Evolutionary conservation across 2,329 filamentous ascomycete species (phyloP).

Genomic region (Zalaria obscura): DNA sequence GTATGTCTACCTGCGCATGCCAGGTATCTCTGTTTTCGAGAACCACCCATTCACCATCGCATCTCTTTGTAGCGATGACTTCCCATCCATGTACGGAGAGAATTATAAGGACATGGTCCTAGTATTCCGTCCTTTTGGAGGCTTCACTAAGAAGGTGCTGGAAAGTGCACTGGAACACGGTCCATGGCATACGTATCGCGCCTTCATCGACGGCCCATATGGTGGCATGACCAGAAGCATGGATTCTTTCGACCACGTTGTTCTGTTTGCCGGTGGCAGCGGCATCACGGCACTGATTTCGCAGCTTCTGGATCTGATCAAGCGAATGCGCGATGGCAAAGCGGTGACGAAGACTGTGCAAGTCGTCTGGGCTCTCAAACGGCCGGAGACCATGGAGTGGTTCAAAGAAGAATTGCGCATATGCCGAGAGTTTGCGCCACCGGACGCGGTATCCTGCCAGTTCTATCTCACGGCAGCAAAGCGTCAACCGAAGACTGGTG

Average conservation of each 20-base stretch:
- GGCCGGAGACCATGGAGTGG: conserved; percentile 91
- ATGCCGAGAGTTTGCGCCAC: conserved; percentile 76
- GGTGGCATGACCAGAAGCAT: conserved; percentile 85
- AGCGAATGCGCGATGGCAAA: conserved; percentile 88
- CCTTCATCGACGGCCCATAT: conserved; percentile 87
- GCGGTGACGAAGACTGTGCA: conserved; percentile 83
- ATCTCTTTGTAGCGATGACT: conserved; percentile 83
- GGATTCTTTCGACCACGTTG: conserved; percentile 83
- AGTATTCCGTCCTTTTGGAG: conserved; percentile 81
- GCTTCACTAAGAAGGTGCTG: conserved; percentile 78
- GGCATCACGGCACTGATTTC: conserved; percentile 90
- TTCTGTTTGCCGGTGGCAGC: conserved; percentile 85
- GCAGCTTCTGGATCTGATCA: conserved; percentile 85
- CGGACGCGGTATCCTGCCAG: conserved; percentile 79
- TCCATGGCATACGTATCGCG: conserved; percentile 80
- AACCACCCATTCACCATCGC: conserved; percentile 95
- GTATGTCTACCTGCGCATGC: conserved; percentile 90
- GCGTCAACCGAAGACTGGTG: conserved; percentile 34
- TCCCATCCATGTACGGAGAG: conserved; percentile 81
- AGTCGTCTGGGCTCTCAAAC: conserved; percentile 87
- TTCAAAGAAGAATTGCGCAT: conserved; percentile 91
- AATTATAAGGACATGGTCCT: conserved; percentile 78
- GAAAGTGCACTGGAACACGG: conserved; percentile 72
- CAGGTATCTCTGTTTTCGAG: conserved; percentile 75
- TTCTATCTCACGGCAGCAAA: conserved; percentile 83